A percentile compares a stretch with the other conserved stretches of the same genome.
These are phyloP conservation scores for Hypoxylon sp. DNA, from an alignment of 2,329 filamentous ascomycete species.

Conservation along the genomic window DNA sequence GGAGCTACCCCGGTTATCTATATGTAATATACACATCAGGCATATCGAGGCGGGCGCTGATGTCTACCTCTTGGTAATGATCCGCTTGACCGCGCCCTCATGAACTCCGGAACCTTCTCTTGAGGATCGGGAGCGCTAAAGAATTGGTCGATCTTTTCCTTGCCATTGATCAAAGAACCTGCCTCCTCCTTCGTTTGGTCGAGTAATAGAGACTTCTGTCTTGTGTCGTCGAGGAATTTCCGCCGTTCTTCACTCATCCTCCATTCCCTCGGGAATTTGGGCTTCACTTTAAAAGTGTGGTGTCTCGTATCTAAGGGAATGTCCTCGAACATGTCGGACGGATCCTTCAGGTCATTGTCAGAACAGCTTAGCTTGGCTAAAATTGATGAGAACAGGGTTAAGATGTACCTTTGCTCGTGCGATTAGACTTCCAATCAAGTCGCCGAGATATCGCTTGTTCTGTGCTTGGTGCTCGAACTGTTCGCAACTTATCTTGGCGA, in stretches of 20 bases:
- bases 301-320: slow-evolving; percentile 91
- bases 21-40: slow-evolving; percentile 30
- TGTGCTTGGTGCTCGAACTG: slow-evolving; percentile 89
- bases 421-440: slow-evolving; percentile 81
- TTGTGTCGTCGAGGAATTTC: slow-evolving; percentile 73
- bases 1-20: slow-evolving; percentile 15
- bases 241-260: slow-evolving; percentile 79
- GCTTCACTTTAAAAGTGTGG: slow-evolving; percentile 76
- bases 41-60: background rate
- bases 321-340: slow-evolving; percentile 86
- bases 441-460: slow-evolving; percentile 95
- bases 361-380: slow-evolving; percentile 20
- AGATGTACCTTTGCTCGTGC: slow-evolving; percentile 75
- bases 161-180: slow-evolving; percentile 73
- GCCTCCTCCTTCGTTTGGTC: slow-evolving; percentile 69
- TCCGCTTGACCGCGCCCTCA: slow-evolving; percentile 3
- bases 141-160: slow-evolving; percentile 61
- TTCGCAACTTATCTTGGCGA: slow-evolving; percentile 92
- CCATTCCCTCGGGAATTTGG: slow-evolving; percentile 87
- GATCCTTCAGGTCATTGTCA: slow-evolving; percentile 64
- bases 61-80: slow-evolving; percentile 1
- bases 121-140: slow-evolving; percentile 42
- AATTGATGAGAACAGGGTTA: background rate
- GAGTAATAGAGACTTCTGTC: slow-evolving; percentile 65
- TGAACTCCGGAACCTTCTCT: slow-evolving; percentile 4